Conservation (phyloP, 305 asterid genomes). For the Fraxinus dipetala region DNA sequence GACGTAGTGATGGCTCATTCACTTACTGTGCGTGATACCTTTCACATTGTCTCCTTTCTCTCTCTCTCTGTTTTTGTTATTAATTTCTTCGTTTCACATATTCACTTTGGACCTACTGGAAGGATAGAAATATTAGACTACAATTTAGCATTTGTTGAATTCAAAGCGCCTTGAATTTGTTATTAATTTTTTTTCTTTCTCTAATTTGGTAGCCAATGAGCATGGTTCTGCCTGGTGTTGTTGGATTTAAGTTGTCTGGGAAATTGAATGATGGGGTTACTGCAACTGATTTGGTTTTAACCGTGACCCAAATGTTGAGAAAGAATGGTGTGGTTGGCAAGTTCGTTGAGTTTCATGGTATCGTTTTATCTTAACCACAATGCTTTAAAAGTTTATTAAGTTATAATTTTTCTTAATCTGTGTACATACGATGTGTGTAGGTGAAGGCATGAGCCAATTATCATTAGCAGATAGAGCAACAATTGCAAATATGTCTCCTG, state of each 20-base stretch:
- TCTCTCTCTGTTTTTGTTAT: not conserved
- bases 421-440: slow-evolving; percentile 21
- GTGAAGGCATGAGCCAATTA: slow-evolving; percentile 66
- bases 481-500: slow-evolving; percentile 90
- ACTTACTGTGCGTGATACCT: not conserved
- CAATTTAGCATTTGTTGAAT: not conserved
- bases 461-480: slow-evolving; percentile 88
- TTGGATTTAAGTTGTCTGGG: slow-evolving; percentile 66
- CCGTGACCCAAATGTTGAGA: slow-evolving; percentile 74
- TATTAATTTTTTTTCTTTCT: not conserved
- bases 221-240: slow-evolving; percentile 86
- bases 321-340: slow-evolving; percentile 84
- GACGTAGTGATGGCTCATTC: not conserved
- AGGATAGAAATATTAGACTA: not conserved
- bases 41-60: not conserved
- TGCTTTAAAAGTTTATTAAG: slow-evolving; percentile 10
- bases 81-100: not conserved
- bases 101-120: not conserved
- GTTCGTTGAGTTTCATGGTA: slow-evolving; percentile 76
- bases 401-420: not conserved
- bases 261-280: slow-evolving; percentile 65
- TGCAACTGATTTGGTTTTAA: slow-evolving; percentile 80
- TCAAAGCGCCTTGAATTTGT: not conserved
- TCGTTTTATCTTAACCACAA: slow-evolving; percentile 2
- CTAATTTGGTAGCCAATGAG: slow-evolving; percentile 59